A percentile compares a stretch with the other conserved stretches of the same genome.
Evolutionary conservation across 2,329 filamentous ascomycete genomes (phyloP).

Genomic region (Oidium heveae): DNA sequence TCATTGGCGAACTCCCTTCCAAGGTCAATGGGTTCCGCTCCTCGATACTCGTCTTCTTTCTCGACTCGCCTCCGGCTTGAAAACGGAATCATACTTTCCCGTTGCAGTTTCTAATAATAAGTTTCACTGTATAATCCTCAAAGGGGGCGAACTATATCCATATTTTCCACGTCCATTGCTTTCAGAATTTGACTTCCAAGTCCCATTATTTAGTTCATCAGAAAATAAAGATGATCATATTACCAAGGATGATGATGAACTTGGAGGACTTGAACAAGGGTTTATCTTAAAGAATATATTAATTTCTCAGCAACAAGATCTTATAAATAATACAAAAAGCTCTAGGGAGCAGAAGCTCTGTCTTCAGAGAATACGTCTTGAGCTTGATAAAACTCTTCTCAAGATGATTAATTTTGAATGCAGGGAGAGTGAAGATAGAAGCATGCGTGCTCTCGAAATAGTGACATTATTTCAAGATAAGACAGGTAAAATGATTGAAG

Average conservation of each 20-base stretch:
- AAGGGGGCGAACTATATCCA: slow-evolving; percentile 76
- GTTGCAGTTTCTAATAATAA: slow-evolving; percentile 76
- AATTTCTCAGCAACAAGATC: slow-evolving; percentile 49
- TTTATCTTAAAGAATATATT: slow-evolving; percentile 54
- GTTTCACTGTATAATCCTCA: slow-evolving; percentile 98
- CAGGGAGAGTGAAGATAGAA: slow-evolving; percentile 71
- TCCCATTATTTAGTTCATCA: slow-evolving; percentile 41
- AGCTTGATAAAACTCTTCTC: slow-evolving; percentile 72
- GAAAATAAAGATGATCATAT: slow-evolving; percentile 17
- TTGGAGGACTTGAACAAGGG: slow-evolving; percentile 47
- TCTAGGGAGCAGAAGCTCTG: slow-evolving; percentile 37
- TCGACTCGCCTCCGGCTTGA: slow-evolving; percentile 60
- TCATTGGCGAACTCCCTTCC: slow-evolving; percentile 69
- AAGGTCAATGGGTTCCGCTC: slow-evolving; percentile 76
- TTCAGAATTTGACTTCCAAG: slow-evolving; percentile 75
- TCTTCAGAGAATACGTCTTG: slow-evolving; percentile 48
- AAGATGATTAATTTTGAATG: slow-evolving; percentile 80
- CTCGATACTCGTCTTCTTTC: slow-evolving; percentile 69
- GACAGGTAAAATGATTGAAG: slow-evolving; percentile 72
- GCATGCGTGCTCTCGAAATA: slow-evolving; percentile 85
- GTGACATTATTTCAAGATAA: slow-evolving; percentile 66
- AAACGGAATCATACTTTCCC: slow-evolving; percentile 81
- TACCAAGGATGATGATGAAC: slow-evolving; percentile 21
- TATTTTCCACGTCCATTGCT: slow-evolving; percentile 80
- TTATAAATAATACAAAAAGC: slow-evolving; percentile 40